Evolutionary conservation across 2,329 filamentous ascomycete genomes (phyloP).

Genomic region (Penicillium vulpinum): DNA sequence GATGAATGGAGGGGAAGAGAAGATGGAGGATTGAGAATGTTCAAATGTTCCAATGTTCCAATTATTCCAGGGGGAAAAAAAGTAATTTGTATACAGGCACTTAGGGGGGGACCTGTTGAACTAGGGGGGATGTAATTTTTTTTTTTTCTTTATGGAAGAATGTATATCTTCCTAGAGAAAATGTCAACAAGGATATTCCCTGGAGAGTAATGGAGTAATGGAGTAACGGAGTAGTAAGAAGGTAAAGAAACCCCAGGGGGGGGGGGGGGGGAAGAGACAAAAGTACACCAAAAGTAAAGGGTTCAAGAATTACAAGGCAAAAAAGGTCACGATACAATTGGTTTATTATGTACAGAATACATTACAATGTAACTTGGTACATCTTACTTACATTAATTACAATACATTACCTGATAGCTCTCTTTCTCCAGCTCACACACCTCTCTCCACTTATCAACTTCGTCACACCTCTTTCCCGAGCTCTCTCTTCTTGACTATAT

Average conservation of each 20-base stretch:
- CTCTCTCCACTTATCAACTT: background rate
- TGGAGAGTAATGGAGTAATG: too few species aligned
- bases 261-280: background rate
- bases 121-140: too few species aligned
- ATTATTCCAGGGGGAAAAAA: too few species aligned
- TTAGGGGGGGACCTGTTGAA: background rate
- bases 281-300: background rate
- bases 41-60: background rate
- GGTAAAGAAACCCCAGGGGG: too few species aligned
- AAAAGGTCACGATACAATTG: background rate
- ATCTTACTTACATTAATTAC: background rate
- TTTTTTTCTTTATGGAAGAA: too few species aligned
- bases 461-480: background rate
- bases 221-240: background rate
- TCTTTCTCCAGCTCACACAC: too few species aligned
- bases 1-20: background rate
- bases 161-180: background rate
- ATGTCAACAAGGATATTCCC: background rate
- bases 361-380: background rate
- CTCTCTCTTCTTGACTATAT: background rate
- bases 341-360: background rate
- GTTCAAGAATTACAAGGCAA: background rate
- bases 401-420: too few species aligned
- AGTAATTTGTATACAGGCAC: too few species aligned
- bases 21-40: background rate